Evolutionary conservation across 106 monocot species (phyloP).

Genomic region (Allium sativum): DNA sequence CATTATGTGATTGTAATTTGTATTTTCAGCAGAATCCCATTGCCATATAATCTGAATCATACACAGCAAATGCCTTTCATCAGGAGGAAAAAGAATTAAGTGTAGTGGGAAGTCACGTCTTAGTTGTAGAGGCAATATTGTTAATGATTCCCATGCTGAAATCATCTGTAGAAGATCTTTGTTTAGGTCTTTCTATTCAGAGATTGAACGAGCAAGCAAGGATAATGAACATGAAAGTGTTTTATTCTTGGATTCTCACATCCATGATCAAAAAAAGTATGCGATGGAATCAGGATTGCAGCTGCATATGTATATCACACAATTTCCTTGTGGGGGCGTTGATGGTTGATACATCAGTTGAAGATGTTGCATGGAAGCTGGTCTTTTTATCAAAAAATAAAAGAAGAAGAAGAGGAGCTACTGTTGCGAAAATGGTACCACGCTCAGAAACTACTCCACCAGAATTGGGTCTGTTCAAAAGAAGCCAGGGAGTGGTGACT

Average conservation of each 20-base stretch:
- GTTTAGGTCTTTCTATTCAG: conserved; percentile 58
- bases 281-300: conserved; percentile 39
- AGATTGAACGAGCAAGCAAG: conserved; percentile 27
- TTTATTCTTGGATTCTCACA: conserved; percentile 23
- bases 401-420: too few relatives aligned
- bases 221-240: conserved; percentile 4
- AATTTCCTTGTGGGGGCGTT: conserved; percentile 55
- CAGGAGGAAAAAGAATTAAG: conserved; percentile 12
- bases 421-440: conserved; percentile 5
- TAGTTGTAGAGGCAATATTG: conserved; percentile 62
- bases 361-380: too few relatives aligned
- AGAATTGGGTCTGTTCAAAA: conserved; percentile 36
- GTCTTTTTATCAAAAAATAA: background rate
- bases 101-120: conserved; percentile 70
- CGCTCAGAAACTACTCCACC: background rate
- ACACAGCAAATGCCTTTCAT: too few relatives aligned
- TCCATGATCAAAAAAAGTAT: conserved; percentile 25
- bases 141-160: conserved; percentile 91
- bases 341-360: background rate
- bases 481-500: conserved; percentile 90
- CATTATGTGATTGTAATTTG: too few relatives aligned
- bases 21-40: too few relatives aligned
- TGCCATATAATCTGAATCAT: too few relatives aligned
- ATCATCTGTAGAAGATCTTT: conserved; percentile 66
- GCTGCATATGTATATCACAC: conserved; percentile 77